A percentile compares a stretch with the other conserved stretches of the same genome.
These are phyloP conservation scores for Astragalus membranaceus DNA, from an alignment of 306 rosid species.

Conservation along the genomic window DNA sequence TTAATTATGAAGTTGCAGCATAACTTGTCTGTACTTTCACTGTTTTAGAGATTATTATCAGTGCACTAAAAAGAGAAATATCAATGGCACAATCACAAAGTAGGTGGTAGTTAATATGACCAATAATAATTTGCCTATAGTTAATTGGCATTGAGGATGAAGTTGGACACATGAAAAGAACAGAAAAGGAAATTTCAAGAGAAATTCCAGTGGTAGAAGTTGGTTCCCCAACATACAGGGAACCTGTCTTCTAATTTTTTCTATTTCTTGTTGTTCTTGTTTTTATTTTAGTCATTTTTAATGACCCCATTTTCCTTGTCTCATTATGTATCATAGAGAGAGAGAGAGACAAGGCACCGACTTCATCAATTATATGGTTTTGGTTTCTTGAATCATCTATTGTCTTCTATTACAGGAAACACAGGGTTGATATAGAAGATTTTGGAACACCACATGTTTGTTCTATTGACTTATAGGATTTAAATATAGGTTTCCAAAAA, in stretches of 20 bases:
- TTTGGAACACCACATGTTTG: constrained; percentile 20
- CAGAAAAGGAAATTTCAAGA: constrained; percentile 13
- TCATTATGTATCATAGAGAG: constrained; percentile 5
- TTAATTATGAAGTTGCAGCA: constrained; percentile 28
- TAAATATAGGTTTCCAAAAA: constrained; percentile 19
- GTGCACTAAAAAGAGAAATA: not conserved
- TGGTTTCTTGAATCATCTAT: constrained; percentile 33
- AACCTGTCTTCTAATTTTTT: constrained; percentile 23
- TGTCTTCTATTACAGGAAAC: constrained; percentile 28
- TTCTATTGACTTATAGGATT: not conserved
- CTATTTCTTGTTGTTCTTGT: constrained; percentile 1
- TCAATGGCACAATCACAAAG: constrained; percentile 7
- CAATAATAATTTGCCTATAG: constrained; percentile 14
- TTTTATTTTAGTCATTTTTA: constrained; percentile 13
- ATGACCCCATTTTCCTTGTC: constrained; percentile 37
- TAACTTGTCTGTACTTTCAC: constrained; percentile 8
- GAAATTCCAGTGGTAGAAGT: constrained; percentile 28
- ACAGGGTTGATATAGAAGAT: constrained; percentile 26
- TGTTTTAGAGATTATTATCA: constrained; percentile 3
- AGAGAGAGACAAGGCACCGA: constrained; percentile 28
- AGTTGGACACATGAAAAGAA: constrained; percentile 37
- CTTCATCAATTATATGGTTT: constrained; percentile 13
- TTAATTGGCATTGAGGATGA: constrained; percentile 21
- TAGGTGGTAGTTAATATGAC: constrained; percentile 32
- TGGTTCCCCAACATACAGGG: constrained; percentile 50